Percentiles rank a stretch among this genome's conserved stretches.
Conservation (phyloP, 2,329 filamentous ascomycete genomes). For the Exserohilum rostratum region DNA sequence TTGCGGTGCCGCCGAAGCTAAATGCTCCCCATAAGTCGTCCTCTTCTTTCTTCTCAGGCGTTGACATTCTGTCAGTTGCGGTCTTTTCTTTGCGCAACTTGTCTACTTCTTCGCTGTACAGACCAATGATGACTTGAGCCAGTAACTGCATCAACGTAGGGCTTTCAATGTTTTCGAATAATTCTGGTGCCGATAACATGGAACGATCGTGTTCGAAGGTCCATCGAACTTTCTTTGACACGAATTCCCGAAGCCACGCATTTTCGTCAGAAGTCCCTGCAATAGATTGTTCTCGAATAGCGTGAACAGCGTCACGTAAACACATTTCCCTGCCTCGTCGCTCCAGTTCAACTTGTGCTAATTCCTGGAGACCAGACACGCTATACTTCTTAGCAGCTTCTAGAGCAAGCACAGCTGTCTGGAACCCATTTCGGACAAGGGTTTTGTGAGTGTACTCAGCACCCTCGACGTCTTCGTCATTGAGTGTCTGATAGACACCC, state of each 20-base stretch:
- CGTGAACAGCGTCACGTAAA: neutral
- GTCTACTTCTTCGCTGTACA: neutral
- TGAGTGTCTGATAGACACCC: conserved; percentile 34
- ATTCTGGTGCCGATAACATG: neutral
- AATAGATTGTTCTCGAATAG: conserved; percentile 1
- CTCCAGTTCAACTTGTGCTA: conserved; percentile 5
- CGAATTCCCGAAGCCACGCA: conserved; percentile 2
- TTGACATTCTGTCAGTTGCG: neutral
- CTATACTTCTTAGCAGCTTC: conserved; percentile 2
- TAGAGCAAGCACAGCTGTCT: conserved; percentile 1
- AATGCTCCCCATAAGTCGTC: neutral
- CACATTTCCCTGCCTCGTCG: conserved; percentile 2
- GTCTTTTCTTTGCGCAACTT: neutral
- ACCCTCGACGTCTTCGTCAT: neutral
- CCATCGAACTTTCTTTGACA: conserved; percentile 1
- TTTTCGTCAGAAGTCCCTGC: neutral
- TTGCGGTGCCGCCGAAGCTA: conserved; percentile 7
- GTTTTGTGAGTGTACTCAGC: neutral
- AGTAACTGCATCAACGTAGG: neutral
- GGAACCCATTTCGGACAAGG: neutral
- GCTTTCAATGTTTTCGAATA: conserved; percentile 7
- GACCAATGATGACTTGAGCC: neutral
- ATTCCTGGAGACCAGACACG: neutral
- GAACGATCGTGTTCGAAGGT: neutral
- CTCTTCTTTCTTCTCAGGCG: neutral